Evolutionary conservation across 345 rosid genomes (phyloP), one percentile per base, ranked within the genome.

Genomic region (Linum tenue): DNA sequence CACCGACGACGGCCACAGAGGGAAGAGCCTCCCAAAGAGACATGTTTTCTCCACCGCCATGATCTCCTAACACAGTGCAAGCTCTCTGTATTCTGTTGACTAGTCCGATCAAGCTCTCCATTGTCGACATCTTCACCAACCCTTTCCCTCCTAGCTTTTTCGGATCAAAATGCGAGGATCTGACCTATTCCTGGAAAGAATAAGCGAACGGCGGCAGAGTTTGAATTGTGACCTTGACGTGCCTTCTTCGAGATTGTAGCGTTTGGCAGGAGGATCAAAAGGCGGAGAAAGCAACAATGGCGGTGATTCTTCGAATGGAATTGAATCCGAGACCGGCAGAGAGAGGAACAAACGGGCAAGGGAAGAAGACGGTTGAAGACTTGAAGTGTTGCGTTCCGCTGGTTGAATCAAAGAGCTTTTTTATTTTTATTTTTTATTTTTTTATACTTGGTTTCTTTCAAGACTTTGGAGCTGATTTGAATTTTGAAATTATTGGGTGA

Each of bases 21-120:
- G 95, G 97, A 40, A 95, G 95, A 67, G 99, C 97, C 84, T 91
- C 97, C 97, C 99, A 91, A n/a, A 95, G 95, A 3, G 99, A 91
- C 96, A 95, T 81, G 73, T 97, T 96, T 75, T 91, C 89, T 70
- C 99, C 97, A 72, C 99, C 97, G 35, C 99, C 99, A 76, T 94
- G 83, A 76, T 95, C 95, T 37, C 99, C 97, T 56, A 95, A 73
- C 37, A 95, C 99, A 62, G 96, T 91, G 64, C 99, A 91, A 60
- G 96, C 99, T 69, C 97, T 79, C 73, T 95, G 99, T 81, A 91
- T 95, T 77, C 89, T 83, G 86, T 95, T 95, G 35, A 95, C 87
- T 35, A 89, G 76, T 37, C 99, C 94, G 75, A 89, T 95, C 90
- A 91, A 81, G 78, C 95, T 95, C 79, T 83, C 84, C 97, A 91